Percentiles rank a stretch among this genome's conserved stretches.
Evolutionary conservation across 1,284 basidiomycete genomes (phyloP).

Genomic region (Sanghuangporus sanghuang): DNA sequence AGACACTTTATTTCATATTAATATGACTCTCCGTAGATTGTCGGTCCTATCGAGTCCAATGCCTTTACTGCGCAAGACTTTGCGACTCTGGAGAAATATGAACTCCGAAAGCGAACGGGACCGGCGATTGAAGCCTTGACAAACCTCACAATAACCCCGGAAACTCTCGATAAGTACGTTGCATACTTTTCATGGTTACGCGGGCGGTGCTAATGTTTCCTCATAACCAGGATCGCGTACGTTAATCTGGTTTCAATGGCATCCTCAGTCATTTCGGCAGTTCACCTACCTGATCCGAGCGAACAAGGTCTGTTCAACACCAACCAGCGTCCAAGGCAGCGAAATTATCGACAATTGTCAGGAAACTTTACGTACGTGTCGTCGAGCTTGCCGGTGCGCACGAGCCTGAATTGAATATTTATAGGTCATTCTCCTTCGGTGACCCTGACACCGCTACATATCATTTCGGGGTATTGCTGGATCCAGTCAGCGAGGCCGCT

Average conservation of each 20-base stretch:
- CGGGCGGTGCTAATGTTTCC: slow-evolving; percentile 5
- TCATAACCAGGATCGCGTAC: slow-evolving; percentile 39
- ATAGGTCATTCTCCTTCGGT: slow-evolving; percentile 67
- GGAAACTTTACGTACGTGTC: slow-evolving; percentile 59
- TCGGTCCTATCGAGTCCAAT: slow-evolving; percentile 54
- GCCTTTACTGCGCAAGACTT: slow-evolving; percentile 69
- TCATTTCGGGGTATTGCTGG: slow-evolving; percentile 72
- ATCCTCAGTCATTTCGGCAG: slow-evolving; percentile 65
- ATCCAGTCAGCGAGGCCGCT: slow-evolving; percentile 81
- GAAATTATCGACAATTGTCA: slow-evolving; percentile 55
- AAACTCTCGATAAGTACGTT: slow-evolving; percentile 40
- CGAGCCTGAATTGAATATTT: neutral
- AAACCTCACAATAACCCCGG: slow-evolving; percentile 40
- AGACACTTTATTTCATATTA: neutral
- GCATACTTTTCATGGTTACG: slow-evolving; percentile 15
- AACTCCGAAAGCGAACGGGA: slow-evolving; percentile 61
- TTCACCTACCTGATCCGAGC: slow-evolving; percentile 66
- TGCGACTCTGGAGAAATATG: slow-evolving; percentile 61
- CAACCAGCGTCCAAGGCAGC: slow-evolving; percentile 47
- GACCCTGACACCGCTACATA: slow-evolving; percentile 62
- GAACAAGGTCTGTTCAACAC: slow-evolving; percentile 69
- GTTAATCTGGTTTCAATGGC: slow-evolving; percentile 59
- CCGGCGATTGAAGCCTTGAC: slow-evolving; percentile 64
- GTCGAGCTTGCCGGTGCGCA: slow-evolving; percentile 3
- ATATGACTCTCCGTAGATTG: slow-evolving; percentile 38